Percentiles rank a stretch among this genome's conserved stretches.
These are phyloP conservation scores for Amanita phalloides DNA, from an alignment of 768 basidiomycete genomes.

Conservation along the genomic window DNA sequence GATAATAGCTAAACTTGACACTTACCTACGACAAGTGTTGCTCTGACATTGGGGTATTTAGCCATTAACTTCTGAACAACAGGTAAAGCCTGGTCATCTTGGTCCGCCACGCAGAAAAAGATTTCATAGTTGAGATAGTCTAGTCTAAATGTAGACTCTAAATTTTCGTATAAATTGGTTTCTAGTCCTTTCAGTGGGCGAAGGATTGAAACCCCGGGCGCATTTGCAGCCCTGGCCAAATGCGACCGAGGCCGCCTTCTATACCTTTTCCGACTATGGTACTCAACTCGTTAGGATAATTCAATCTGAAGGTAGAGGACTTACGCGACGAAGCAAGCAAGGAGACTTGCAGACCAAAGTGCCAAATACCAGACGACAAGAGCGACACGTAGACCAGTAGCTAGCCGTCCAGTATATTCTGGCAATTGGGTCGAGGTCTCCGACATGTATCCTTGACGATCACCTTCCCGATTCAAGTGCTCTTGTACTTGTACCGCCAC, in stretches of 20 bases:
- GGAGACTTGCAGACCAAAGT: conserved; percentile 53
- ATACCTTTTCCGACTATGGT: conserved; percentile 63
- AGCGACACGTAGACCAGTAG: conserved; percentile 11
- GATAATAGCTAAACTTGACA: neutral
- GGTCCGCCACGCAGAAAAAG: conserved; percentile 80
- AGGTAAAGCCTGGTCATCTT: conserved; percentile 77
- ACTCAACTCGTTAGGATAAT: neutral
- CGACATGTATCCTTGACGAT: neutral
- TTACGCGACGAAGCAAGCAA: conserved; percentile 66
- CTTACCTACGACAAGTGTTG: conserved; percentile 70
- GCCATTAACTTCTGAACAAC: conserved; percentile 69
- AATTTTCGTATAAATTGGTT: conserved; percentile 90
- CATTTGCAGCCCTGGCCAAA: conserved; percentile 31
- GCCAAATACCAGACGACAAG: conserved; percentile 50
- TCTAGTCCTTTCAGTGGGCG: conserved; percentile 94
- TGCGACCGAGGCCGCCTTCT: conserved; percentile 55
- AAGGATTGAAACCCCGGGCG: conserved; percentile 88
- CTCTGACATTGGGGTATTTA: conserved; percentile 69
- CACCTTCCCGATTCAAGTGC: no score
- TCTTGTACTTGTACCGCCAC: no score
- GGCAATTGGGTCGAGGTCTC: neutral
- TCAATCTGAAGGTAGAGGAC: conserved; percentile 17
- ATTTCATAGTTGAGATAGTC: conserved; percentile 91
- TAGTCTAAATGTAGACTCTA: conserved; percentile 87
- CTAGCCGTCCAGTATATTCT: neutral